Evolutionary conservation across 202 grass and related monocot genomes (phyloP), one percentile per base, ranked within the genome.

Genomic region (Cymbopogon flexuosus): DNA sequence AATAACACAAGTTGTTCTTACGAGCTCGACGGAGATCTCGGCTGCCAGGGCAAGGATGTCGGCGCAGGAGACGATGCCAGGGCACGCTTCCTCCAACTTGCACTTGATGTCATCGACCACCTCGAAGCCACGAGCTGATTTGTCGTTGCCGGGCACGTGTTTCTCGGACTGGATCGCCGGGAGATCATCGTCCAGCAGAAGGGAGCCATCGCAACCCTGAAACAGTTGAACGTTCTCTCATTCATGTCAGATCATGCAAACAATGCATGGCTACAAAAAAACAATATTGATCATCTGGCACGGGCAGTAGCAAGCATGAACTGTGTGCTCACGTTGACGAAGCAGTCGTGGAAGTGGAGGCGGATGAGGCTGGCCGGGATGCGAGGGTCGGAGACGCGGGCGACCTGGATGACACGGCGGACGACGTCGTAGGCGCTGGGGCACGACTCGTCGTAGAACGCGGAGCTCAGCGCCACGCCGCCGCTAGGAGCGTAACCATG

Each of bases 291-390:
- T n/a, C n/a, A n/a, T n/a, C n/a, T n/a, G n/a, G n/a, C n/a, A n/a
- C n/a, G n/a, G n/a, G n/a, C n/a, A n/a, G n/a, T n/a, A n/a, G n/a
- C n/a, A n/a, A n/a, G n/a, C n/a, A n/a, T n/a, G n/a, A n/a, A n/a
- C n/a, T n/a, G n/a, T n/a, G n/a, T 23, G 27, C 2, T 3, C 14
- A 82, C 69, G 62, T 94, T 89, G 57, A 94, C 89, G 63, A 94
- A 91, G 84, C 92, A 91, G 72, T 94, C 92, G 30, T 94, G 92
- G 81, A 94, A 94, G 47, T 91, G 92, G 66, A 94, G 92, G 70
- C 92, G 76, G 87, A 99, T 93, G 88, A 99, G 45, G 1, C 45
- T 47, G 45, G 45, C 45, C 4, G 14, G 45, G 14, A 47, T 5
- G 45, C 45, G 45, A 3, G 14, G 45, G 45, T 47, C 45, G 45